Base-by-base conservation (phyloP, 139 green algal species). In the Tetradesmus lagerheimii region DNA sequence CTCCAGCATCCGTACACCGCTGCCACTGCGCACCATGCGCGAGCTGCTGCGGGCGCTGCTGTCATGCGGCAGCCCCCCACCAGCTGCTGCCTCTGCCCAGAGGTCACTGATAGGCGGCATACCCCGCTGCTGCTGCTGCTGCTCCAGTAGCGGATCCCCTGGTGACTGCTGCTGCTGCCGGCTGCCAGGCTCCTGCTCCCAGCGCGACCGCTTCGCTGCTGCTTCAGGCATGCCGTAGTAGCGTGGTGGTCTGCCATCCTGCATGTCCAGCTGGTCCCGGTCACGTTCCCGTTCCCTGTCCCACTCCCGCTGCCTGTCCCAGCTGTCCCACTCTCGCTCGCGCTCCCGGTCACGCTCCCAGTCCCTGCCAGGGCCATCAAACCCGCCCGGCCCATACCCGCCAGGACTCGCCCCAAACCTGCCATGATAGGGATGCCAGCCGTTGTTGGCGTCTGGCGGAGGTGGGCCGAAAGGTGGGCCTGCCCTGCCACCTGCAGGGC, bases 61-160 rank as follows among this genome's bases (percentile, higher is more conserved):
- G 20, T 71, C 57, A 71, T 71, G 25, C 57, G 57, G 57, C 57
- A 31, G 57, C 23, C 20, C 57, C n/a, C 20, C 25, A 37, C 83
- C 39, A 74, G 62, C 53, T 74, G 53, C 47, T 45, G 45, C 80
- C 64, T 86, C 80, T 53, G 82, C 82, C 43, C 64, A 87, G 35
- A 87, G 35, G 57, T 87, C 82, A 18, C 82, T 87, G 57, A 87
- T 87, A 23, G 57, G 82, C 23, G 82, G 82, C 82, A 78, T 78
- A 20, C 53, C 20, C 14, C 14, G 39, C 37, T 64, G 81, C 53
- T 79, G 82, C 57, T 57, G 82, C 82, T 87, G 82, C 31, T 41
- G 14, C 29, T 76, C 29, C 3, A 41, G 45, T 14, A 29, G 31
- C 39, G 35, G 43, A n/a, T 66, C 41, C 1, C 41, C 16, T 34